These are phyloP conservation scores for Colletotrichum tamarilloi DNA, from an alignment of 2,329 filamentous ascomycete genomes.

Conservation along the genomic window DNA sequence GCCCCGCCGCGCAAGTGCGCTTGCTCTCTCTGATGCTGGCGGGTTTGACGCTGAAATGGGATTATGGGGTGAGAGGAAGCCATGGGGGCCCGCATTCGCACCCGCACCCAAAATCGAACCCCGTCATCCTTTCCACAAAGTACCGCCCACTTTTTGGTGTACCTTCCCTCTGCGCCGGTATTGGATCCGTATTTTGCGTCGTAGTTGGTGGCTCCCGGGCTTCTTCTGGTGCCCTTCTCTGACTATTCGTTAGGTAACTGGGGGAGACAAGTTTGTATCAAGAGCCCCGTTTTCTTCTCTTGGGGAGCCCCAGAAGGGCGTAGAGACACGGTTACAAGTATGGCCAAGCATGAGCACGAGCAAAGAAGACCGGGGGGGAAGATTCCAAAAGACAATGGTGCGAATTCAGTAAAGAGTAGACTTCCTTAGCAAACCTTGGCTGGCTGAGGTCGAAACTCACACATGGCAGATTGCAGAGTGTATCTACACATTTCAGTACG, in stretches of 20 bases:
- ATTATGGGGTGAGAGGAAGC: conserved; percentile 2
- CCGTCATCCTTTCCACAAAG: conserved; percentile 14
- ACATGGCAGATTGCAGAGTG: background rate
- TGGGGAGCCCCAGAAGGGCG: background rate
- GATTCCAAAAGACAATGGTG: background rate
- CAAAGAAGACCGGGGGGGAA: background rate
- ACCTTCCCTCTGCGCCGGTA: conserved; percentile 2
- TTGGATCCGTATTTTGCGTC: background rate
- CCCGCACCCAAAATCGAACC: conserved; percentile 7
- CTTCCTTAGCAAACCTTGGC: background rate
- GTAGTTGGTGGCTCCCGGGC: background rate
- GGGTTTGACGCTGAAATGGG: conserved; percentile 25
- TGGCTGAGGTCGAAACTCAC: background rate
- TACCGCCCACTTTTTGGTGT: conserved; percentile 28
- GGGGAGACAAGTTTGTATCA: background rate
- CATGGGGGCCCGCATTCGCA: conserved; percentile 31
- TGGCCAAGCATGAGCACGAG: background rate
- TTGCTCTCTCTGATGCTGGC: conserved; percentile 2
- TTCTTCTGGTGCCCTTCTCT: background rate
- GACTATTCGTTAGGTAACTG: conserved; percentile 12
- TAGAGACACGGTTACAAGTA: background rate
- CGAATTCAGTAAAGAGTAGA: background rate
- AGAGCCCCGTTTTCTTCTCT: conserved; percentile 2
- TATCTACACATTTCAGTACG: background rate
- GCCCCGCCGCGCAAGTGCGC: background rate